These are phyloP conservation scores for Hemisphaericaspora subhashii DNA, from an alignment of 1,139 yeast species.

Conservation along the genomic window DNA sequence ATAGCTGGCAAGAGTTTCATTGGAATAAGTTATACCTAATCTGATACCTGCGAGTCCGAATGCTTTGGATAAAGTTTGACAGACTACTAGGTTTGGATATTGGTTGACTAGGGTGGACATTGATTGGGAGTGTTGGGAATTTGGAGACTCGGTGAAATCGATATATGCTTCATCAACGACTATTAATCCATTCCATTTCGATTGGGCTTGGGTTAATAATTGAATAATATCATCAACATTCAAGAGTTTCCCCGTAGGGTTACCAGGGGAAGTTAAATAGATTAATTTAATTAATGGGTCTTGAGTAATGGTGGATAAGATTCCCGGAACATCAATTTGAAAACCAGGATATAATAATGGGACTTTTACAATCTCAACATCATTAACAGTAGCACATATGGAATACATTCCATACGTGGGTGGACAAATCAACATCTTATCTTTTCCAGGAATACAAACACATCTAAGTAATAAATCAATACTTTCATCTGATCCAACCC, in stretches of 20 bases:
- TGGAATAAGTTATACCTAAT: slow-evolving; percentile 75
- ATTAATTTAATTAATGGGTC: slow-evolving; percentile 70
- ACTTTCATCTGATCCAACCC: slow-evolving; percentile 97
- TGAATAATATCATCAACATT: slow-evolving; percentile 48
- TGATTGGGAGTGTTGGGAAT: slow-evolving; percentile 45
- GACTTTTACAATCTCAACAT: slow-evolving; percentile 72
- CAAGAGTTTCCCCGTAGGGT: slow-evolving; percentile 81
- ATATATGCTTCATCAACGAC: slow-evolving; percentile 95
- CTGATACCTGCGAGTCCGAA: slow-evolving; percentile 96
- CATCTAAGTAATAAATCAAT: slow-evolving; percentile 88
- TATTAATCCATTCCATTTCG: slow-evolving; percentile 72
- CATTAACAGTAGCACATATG: slow-evolving; percentile 88
- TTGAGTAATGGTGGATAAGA: slow-evolving; percentile 47
- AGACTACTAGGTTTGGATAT: slow-evolving; percentile 79
- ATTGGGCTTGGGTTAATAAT: slow-evolving; percentile 45
- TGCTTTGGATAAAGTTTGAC: slow-evolving; percentile 91
- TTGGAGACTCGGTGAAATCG: slow-evolving; percentile 59
- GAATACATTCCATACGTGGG: slow-evolving; percentile 98
- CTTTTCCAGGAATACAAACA: slow-evolving; percentile 77
- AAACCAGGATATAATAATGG: slow-evolving; percentile 61
- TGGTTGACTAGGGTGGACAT: slow-evolving; percentile 78
- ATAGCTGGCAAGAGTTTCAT: slow-evolving; percentile 57
- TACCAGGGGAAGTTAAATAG: slow-evolving; percentile 97
- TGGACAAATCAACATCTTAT: slow-evolving; percentile 82
- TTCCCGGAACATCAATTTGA: slow-evolving; percentile 61